Evolutionary conservation across 768 basidiomycete species (phyloP).

Genomic region (Suillus clintonianus): DNA sequence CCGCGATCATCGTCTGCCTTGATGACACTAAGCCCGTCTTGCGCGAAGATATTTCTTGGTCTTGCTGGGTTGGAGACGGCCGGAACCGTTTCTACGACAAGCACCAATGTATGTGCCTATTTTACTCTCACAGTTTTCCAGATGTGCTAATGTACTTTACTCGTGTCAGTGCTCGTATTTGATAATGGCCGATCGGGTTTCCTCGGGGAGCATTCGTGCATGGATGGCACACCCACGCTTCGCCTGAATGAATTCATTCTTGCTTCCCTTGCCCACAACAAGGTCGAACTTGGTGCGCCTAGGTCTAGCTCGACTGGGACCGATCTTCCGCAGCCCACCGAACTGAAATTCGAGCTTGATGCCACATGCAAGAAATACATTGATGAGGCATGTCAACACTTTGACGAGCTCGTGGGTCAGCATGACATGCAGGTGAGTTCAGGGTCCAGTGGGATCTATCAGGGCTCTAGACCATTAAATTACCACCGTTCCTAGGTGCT

Average conservation of each 20-base stretch:
- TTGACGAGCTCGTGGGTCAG: constrained; percentile 70
- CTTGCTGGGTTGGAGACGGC: constrained; percentile 87
- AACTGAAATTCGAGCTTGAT: constrained; percentile 74
- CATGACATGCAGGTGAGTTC: constrained; percentile 77
- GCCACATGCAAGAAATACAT: constrained; percentile 53
- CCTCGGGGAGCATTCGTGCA: constrained; percentile 83
- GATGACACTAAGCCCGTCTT: constrained; percentile 84
- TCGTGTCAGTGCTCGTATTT: constrained; percentile 78
- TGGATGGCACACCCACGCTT: constrained; percentile 95
- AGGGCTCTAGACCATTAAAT: background rate
- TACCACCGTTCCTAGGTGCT: constrained; percentile 50
- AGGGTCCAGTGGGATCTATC: background rate
- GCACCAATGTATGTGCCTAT: constrained; percentile 71
- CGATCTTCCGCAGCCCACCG: constrained; percentile 57
- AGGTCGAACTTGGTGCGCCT: constrained; percentile 72
- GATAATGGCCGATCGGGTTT: constrained; percentile 95
- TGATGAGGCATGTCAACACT: constrained; percentile 59
- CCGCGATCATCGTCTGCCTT: constrained; percentile 84
- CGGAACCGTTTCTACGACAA: constrained; percentile 96
- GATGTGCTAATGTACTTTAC: background rate
- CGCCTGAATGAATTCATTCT: constrained; percentile 94
- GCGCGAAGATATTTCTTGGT: constrained; percentile 80
- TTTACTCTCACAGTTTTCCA: constrained; percentile 3
- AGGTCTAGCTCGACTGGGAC: constrained; percentile 33
- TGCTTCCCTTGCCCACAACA: constrained; percentile 69